A percentile compares a stretch with the other conserved stretches of the same genome.
Conservation (phyloP, 768 basidiomycete genomes). For the Floccularia luteovirens region DNA sequence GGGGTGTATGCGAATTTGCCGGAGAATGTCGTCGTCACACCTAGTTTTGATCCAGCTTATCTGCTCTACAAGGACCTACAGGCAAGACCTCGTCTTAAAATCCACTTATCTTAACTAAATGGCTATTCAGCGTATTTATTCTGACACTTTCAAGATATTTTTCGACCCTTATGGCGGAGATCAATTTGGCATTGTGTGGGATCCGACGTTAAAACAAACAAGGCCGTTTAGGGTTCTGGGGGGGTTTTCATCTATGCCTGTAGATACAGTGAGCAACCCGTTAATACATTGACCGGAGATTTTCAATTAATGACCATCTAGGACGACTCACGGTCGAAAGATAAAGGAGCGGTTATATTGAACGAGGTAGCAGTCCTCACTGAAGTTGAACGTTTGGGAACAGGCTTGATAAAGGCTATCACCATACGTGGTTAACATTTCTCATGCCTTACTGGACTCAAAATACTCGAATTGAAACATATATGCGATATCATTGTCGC, state of each 20-base stretch:
- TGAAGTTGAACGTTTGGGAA: slow-evolving; percentile 74
- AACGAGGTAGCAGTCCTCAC: slow-evolving; percentile 60
- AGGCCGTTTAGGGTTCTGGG: slow-evolving; percentile 76
- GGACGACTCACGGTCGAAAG: no score
- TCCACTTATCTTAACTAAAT: slow-evolving; percentile 1
- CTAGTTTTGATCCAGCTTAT: slow-evolving; percentile 78
- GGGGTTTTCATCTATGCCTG: slow-evolving; percentile 69
- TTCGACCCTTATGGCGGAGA: slow-evolving; percentile 77
- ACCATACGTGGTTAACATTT: slow-evolving; percentile 18
- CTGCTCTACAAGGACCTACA: slow-evolving; percentile 64
- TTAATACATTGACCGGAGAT: no score
- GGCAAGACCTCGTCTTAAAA: slow-evolving; percentile 37
- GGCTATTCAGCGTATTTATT: slow-evolving; percentile 50
- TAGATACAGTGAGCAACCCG: slow-evolving; percentile 36
- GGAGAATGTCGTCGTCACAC: slow-evolving; percentile 27
- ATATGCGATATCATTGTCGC: no score
- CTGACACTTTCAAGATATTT: slow-evolving; percentile 78
- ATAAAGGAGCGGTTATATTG: slow-evolving; percentile 55
- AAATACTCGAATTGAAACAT: no score
- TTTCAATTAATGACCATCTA: no score
- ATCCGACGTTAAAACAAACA: slow-evolving; percentile 54
- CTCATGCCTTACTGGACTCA: no score
- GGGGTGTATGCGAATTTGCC: slow-evolving; percentile 41
- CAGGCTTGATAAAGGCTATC: slow-evolving; percentile 53
- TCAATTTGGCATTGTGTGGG: slow-evolving; percentile 81